These are phyloP conservation scores for Akanthomyces muscarius DNA, from an alignment of 2,329 filamentous ascomycete genomes.

Conservation along the genomic window DNA sequence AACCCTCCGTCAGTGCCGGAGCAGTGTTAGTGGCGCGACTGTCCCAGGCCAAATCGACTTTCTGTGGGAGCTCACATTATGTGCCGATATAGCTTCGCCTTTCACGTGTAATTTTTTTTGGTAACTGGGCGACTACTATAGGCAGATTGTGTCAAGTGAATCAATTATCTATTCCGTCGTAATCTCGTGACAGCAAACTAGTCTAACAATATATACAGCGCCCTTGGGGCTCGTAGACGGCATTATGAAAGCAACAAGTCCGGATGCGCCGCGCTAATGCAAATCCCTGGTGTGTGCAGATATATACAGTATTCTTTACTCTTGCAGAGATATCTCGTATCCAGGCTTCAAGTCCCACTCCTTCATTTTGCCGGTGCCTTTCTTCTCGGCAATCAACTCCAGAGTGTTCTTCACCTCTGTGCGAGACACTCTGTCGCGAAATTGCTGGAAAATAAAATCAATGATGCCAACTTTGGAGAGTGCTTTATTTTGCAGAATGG, in stretches of 20 bases:
- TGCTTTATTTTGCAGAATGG: slow-evolving; percentile 38
- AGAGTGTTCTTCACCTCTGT: slow-evolving; percentile 40
- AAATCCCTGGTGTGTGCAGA: slow-evolving; percentile 10
- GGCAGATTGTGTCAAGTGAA: no score
- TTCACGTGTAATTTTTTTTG: no score
- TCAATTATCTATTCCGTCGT: background rate
- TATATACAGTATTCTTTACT: background rate
- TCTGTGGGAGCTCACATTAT: no score
- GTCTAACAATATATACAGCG: slow-evolving; percentile 12
- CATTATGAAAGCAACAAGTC: background rate
- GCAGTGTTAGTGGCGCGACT: no score
- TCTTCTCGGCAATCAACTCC: slow-evolving; percentile 38
- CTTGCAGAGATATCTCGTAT: slow-evolving; percentile 32
- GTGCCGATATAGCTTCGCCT: no score
- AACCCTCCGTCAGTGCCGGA: no score
- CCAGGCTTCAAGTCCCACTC: slow-evolving; percentile 39
- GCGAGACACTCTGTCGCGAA: slow-evolving; percentile 35
- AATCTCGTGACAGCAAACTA: slow-evolving; percentile 5
- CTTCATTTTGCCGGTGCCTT: slow-evolving; percentile 34
- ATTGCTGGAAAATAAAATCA: slow-evolving; percentile 37
- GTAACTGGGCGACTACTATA: no score
- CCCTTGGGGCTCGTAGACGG: background rate
- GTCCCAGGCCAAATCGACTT: no score
- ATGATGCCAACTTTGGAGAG: slow-evolving; percentile 40
- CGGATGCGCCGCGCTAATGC: slow-evolving; percentile 16